Evolutionary conservation across 306 rosid species (phyloP), one percentile per base, ranked within the genome.

Genomic region (Benincasa hispida): DNA sequence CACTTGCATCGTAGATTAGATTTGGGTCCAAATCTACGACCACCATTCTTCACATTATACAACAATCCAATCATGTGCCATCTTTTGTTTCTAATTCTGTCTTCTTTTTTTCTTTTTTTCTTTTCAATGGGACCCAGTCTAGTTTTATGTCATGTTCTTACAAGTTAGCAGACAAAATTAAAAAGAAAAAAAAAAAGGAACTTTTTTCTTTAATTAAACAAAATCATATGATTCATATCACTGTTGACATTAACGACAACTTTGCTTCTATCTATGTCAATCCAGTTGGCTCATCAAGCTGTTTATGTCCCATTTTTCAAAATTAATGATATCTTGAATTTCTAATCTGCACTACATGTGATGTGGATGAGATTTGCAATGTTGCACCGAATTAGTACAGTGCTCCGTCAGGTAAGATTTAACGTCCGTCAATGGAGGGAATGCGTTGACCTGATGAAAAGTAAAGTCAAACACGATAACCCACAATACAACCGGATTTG

Each of bases 31-130:
- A 63, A 63, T 62, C 45, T 32, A 62, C 18, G 45, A 63, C 70
- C 70, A 34, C 12, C 6, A 63, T 63, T 63, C 2, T 61, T 63
- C 70, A 63, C 47, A 18, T 63, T 14, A 61, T 61, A 28, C 41
- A 30, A 61, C 39, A 17, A 63, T 37, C 73, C 73, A 66, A 66
- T 66, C 73, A 66, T 37, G 73, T 66, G 73, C 73, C 14, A 66
- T 66, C 51, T 37, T 66, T n/a, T 66, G 50, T 62, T 62, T 66
- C 51, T 27, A 60, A 3, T 24, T 5, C 18, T 24, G 62, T 57
- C 62, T 57, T 56, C 1, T 14, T 5, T 59, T 59, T 27, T 12
- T 27, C 10, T 59, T 27, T 25, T 9, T 42, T 42, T 42, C 51
- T 2, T 22, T 37, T 66, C 39, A 1, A 39, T 19, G 28, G 72